Base-by-base conservation (phyloP, 2,329 filamentous ascomycete species). In the Lachnellula occidentalis region DNA sequence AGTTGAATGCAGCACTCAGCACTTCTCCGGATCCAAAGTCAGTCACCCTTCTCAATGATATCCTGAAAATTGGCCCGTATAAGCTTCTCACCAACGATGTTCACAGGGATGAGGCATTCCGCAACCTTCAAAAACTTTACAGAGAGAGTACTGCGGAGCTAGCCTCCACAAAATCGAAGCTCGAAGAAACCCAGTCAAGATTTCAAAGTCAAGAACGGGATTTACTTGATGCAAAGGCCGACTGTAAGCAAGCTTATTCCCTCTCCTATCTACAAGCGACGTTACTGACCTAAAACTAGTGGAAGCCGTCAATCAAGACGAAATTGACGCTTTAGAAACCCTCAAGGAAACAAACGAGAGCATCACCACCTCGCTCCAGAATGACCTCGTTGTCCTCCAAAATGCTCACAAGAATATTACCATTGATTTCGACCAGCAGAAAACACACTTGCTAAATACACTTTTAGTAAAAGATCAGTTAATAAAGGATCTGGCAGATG, bases 391-490 rank as follows among this genome's bases (percentile, higher is more conserved):
- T 50, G 72, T 74, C 27, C 72, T 81, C 59, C 76, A 81, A 58
- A 74, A 72, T 56, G 78, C 81, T 61, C 72, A 77, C 58, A 75
- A 74, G 54, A 69, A 73, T 52, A 69, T 78, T 48, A 73, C 71
- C 56, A 71, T 75, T 52, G 80, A 85, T 66, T 73, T 75, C 48
- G 80, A 84, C 51, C 74, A 78, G 57, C 76, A 81, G 64, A 80
- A 82, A 69, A 75, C 76, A 46, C 81, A 85, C 64, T 75, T 86
- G 22, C 75, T 85, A 60, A 76, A 81, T 41, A 78, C 80, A 45
- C 73, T 85, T 17, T 73, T 85, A 45, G 76, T 78, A 58, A 85
- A 85, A 66, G 81, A 85, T 57, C 78, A 78, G 67, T 72, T 83
- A 51, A 76, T 78, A 52, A 79, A 80, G 66, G 75, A 80, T 55